Percentiles rank a stretch among this genome's conserved stretches.
These are phyloP conservation scores for Hyaloperonospora brassicae DNA, from an alignment of 352 stramenopile species.

Conservation along the genomic window DNA sequence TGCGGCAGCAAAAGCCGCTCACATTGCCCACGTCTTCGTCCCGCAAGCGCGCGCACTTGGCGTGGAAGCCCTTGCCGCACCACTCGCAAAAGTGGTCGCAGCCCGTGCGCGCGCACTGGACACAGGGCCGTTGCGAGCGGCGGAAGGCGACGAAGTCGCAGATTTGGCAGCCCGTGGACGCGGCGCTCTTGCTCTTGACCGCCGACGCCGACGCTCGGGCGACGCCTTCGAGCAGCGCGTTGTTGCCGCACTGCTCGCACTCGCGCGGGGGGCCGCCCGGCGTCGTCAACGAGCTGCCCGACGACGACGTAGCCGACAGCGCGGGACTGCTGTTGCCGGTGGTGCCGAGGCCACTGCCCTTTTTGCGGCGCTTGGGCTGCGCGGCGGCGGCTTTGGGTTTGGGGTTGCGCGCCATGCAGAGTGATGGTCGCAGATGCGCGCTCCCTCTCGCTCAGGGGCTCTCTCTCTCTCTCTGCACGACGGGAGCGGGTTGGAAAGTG, in stretches of 20 bases:
- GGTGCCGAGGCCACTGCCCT: slow-evolving; percentile 9
- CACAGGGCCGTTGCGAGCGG: slow-evolving; percentile 56
- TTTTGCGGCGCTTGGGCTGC: slow-evolving; percentile 33
- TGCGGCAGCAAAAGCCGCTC: slow-evolving; percentile 67
- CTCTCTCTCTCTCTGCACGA: slow-evolving; percentile 1
- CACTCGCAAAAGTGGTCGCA: slow-evolving; percentile 83
- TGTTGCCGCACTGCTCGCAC: slow-evolving; percentile 47
- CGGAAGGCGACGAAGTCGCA: slow-evolving; percentile 74
- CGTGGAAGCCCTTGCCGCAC: slow-evolving; percentile 77
- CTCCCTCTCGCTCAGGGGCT: no score
- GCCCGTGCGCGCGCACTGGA: slow-evolving; percentile 44
- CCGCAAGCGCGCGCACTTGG: slow-evolving; percentile 46
- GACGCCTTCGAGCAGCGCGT: slow-evolving; percentile 33
- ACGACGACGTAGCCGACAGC: slow-evolving; percentile 23
- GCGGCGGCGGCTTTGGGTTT: slow-evolving; percentile 22
- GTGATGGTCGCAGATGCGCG: slow-evolving; percentile 29
- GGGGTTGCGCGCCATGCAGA: slow-evolving; percentile 30
- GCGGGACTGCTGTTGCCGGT: slow-evolving; percentile 21
- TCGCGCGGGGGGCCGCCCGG: slow-evolving; percentile 28
- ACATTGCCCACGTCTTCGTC: slow-evolving; percentile 45
- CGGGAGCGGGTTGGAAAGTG: slow-evolving; percentile 28
- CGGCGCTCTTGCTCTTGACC: slow-evolving; percentile 37
- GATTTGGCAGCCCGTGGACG: slow-evolving; percentile 58
- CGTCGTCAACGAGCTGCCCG: slow-evolving; percentile 5
- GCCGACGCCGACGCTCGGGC: slow-evolving; percentile 30